phyloP scores from a whole-genome alignment of 192 early-diverging fungal genomes.

The Linderina pennispora region DNA sequence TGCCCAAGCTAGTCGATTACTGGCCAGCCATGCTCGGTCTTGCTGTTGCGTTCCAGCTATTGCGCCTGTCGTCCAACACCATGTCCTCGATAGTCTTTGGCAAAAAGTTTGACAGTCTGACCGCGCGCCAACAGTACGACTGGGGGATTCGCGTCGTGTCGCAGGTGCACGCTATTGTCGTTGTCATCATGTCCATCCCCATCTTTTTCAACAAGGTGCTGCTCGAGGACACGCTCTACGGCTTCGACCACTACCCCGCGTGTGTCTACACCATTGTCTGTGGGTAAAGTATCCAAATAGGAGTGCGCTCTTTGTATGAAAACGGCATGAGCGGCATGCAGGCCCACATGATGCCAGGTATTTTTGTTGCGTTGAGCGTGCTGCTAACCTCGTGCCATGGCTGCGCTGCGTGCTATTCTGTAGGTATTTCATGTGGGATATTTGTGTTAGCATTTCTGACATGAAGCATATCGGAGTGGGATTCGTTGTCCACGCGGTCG shows the following conservation, averaged over 20 bases:
- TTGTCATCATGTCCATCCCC: conserved; percentile 60
- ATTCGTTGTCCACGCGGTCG: conserved; percentile 76
- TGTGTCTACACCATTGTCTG: conserved; percentile 78
- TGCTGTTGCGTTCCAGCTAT: conserved; percentile 47
- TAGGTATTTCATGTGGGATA: conserved; percentile 95
- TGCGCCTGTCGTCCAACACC: conserved; percentile 54
- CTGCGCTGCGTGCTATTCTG: not conserved
- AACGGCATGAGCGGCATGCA: too few relatives aligned
- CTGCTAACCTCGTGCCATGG: too few relatives aligned
- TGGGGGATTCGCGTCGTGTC: conserved; percentile 82
- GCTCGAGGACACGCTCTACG: conserved; percentile 58
- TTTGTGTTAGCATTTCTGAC: conserved; percentile 57
- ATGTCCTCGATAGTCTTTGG: conserved; percentile 63
- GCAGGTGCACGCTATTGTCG: conserved; percentile 60
- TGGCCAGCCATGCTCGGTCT: conserved; percentile 57
- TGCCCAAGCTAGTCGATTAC: conserved; percentile 55
- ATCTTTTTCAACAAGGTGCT: conserved; percentile 63
- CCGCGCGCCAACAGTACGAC: conserved; percentile 53
- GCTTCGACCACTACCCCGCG: conserved; percentile 61
- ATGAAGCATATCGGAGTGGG: conserved; percentile 65
- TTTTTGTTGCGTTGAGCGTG: too few relatives aligned
- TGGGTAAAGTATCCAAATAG: conserved; percentile 52
- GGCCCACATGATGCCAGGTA: too few relatives aligned
- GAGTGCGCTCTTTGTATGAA: too few relatives aligned
- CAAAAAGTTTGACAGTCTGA: conserved; percentile 55